Conservation (phyloP, 106 monocot species). For the Dendrobium catenatum region DNA sequence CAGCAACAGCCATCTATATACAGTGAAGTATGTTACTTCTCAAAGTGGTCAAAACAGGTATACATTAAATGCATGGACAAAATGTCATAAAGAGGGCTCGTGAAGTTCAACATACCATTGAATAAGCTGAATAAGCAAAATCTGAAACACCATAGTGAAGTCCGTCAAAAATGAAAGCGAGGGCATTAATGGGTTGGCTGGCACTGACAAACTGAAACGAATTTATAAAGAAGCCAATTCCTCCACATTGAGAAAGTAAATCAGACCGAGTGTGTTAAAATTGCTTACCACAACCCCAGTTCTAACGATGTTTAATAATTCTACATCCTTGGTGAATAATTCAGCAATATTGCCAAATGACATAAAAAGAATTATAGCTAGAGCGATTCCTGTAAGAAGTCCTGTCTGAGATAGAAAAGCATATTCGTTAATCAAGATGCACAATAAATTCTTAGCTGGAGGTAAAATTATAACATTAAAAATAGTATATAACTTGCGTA, state of each 20-base stretch:
- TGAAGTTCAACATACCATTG: conserved; percentile 53
- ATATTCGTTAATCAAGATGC: neutral
- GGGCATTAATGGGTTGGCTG: conserved; percentile 89
- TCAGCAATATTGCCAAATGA: conserved; percentile 72
- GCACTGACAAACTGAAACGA: conserved; percentile 85
- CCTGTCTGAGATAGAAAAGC: conserved; percentile 39
- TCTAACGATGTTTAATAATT: conserved; percentile 65
- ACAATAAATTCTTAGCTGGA: conserved; percentile 2
- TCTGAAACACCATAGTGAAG: conserved; percentile 99
- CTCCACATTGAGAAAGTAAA: neutral
- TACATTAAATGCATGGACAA: conserved; percentile 1
- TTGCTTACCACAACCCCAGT: conserved; percentile 67
- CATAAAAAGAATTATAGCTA: conserved; percentile 48
- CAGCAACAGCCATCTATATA: conserved; percentile 70
- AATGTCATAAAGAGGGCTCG: conserved; percentile 2
- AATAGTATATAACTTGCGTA: conserved; percentile 1
- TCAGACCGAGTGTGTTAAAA: neutral
- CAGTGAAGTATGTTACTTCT: neutral
- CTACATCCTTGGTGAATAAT: conserved; percentile 79
- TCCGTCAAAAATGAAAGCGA: conserved; percentile 96
- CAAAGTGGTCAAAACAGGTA: conserved; percentile 3
- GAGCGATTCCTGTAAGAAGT: conserved; percentile 52
- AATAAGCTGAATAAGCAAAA: conserved; percentile 75
- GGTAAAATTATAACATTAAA: neutral
- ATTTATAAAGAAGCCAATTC: neutral